Evolutionary conservation across 805 yeast genomes (phyloP).

Genomic region (Schwanniomyces pseudopolymorphus): DNA sequence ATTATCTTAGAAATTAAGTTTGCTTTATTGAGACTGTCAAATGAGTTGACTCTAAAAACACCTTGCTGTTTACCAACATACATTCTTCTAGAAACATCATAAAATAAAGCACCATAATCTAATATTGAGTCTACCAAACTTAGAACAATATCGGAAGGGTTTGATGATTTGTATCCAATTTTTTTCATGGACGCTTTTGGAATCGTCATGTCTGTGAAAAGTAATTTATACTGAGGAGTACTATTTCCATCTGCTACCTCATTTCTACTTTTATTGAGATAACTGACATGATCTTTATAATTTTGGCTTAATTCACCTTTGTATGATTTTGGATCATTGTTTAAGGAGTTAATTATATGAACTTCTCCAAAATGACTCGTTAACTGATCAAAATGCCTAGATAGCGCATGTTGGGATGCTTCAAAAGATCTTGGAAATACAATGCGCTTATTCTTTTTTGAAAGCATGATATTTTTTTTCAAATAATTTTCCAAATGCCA

Average conservation of each 20-base stretch:
- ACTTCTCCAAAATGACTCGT: slow-evolving; percentile 50
- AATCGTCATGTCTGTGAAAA: slow-evolving; percentile 30
- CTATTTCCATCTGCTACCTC: not conserved
- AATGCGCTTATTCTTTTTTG: slow-evolving; percentile 37
- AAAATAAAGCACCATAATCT: slow-evolving; percentile 48
- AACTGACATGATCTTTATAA: slow-evolving; percentile 35
- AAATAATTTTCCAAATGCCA: slow-evolving; percentile 53
- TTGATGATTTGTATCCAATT: slow-evolving; percentile 31
- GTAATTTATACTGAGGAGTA: slow-evolving; percentile 10
- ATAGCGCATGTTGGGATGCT: slow-evolving; percentile 53
- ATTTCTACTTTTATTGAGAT: slow-evolving; percentile 28
- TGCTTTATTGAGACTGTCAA: slow-evolving; percentile 51
- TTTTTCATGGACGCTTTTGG: slow-evolving; percentile 32
- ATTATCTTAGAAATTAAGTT: slow-evolving; percentile 47
- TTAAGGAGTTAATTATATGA: slow-evolving; percentile 49
- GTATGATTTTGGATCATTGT: slow-evolving; percentile 36
- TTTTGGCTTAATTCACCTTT: slow-evolving; percentile 47
- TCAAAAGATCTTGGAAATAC: slow-evolving; percentile 52
- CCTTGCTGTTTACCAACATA: slow-evolving; percentile 52
- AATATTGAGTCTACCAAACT: slow-evolving; percentile 32
- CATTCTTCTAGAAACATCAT: slow-evolving; percentile 30
- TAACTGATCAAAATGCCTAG: slow-evolving; percentile 48
- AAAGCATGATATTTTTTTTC: slow-evolving; percentile 31
- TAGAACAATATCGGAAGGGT: slow-evolving; percentile 32
- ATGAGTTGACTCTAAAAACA: slow-evolving; percentile 48